Evolutionary conservation across 257 asterid species (phyloP), one percentile per base, ranked within the genome.

Genomic region (Solanum sparsipilum): DNA sequence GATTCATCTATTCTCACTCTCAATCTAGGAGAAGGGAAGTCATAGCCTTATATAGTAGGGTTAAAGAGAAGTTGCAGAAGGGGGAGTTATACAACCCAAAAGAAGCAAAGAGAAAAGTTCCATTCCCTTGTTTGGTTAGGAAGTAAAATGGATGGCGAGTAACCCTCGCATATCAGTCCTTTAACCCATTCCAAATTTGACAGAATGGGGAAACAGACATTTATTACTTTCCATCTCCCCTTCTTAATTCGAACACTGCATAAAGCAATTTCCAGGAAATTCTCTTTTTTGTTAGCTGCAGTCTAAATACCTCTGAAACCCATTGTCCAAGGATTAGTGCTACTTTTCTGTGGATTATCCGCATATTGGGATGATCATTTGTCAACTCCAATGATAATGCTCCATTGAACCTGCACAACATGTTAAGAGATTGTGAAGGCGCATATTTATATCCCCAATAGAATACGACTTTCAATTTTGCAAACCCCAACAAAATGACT

Each of bases 291-390:
- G 9, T 29, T 46, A 29, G 7, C 6, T 81, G 74, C 23, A 71
- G 67, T 86, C 46, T 86, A 35, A 41, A 88, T 95, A 97, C 99
- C 98, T 97, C 99, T 20, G 99, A 97, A 92, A 97, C 98, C 99
- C 99, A 97, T 85, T 96, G 99, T 86, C 99, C 99, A 87, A 97
- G 94, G 88, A 97, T 97, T 85, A 97, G 88, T 86, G 98, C 99
- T 92, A 97, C 99, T 93, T 94, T 95, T 89, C 99, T 90, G 84
- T 95, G 99, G 90, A 96, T 95, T 89, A 97, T 96, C 82, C 98
- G 95, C 98, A 94, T 96, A 92, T 95, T 94, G 87, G 98, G 97
- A 90, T 95, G 98, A 88, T 92, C 92, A 89, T 94, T 97, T 58
- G 94, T 90, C 89, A 97, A 95, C 91, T 97, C 99, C 72, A 91